Base-by-base conservation (phyloP, 2,329 filamentous ascomycete genomes). In the Fonsecaea pedrosoi region DNA sequence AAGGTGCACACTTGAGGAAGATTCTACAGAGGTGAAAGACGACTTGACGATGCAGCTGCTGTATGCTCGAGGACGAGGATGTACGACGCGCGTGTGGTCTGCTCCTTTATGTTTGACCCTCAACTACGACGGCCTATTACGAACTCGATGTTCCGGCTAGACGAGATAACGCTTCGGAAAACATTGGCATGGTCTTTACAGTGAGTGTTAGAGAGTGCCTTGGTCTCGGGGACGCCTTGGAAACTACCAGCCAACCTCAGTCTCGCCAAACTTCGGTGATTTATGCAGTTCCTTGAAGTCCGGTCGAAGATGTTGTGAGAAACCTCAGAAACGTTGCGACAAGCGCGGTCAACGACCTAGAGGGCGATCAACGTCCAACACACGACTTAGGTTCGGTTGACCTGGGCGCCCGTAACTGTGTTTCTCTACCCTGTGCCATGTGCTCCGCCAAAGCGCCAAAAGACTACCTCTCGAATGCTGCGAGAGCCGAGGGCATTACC, bases 1-100 rank as follows among this genome's bases (percentile, higher is more conserved):
- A 71, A 58, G 69, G 69, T 15, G 64, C 69, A 10, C 69, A 71
- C 63, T 48, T 71, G 62, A 67, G 64, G 54, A 67, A 61, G 62
- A 69, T 71, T n/a, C 60, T 69, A 1, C 42, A 54, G 13, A 61
- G 35, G 37, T 64, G 25, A 56, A n/a, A 21, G 18, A 12, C 55
- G 35, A 25, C n/a, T 13, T 30, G 4, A 13, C 25, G n/a, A 18
- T 10, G n/a, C 42, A 48, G 42, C 42, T 25, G 21, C 45, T 13
- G 18, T 13, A 5, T 50, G 13, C 45, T 50, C 10, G 45, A 13
- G 21, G 4, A 12, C 25, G 8, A 10, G 21, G 10, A 30, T 21
- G 21, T 25, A 8, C 2, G 13, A 30, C 8, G 8, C 2, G 9
- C 21, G 21, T 30, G 18, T 15, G 4, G 45, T 50, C 18, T 25